Evolutionary conservation across 768 basidiomycete genomes (phyloP).

Genomic region (Myochromella boudieri): DNA sequence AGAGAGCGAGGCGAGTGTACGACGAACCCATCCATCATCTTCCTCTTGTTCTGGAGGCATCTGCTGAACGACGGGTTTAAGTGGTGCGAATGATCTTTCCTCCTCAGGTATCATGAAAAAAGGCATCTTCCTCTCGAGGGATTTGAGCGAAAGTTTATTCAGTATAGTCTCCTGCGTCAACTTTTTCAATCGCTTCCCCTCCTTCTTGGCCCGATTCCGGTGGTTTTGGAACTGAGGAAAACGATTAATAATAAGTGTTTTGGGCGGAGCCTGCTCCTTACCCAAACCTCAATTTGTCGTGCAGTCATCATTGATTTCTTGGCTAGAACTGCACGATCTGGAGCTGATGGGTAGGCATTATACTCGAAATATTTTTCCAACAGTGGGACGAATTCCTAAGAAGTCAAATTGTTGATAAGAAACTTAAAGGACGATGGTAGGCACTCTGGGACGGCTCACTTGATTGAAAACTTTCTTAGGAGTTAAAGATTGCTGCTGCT

Average conservation of each 20-base stretch:
- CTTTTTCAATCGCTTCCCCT: constrained; percentile 21
- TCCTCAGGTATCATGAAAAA: background rate
- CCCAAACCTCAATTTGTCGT: constrained; percentile 58
- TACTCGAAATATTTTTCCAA: constrained; percentile 39
- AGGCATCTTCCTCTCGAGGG: background rate
- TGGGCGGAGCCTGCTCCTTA: constrained; percentile 19
- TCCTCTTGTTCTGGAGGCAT: background rate
- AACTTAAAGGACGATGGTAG: no score
- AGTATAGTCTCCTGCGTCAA: constrained; percentile 8
- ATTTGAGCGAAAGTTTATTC: background rate
- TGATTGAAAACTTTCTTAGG: no score
- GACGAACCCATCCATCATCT: background rate
- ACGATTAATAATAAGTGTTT: background rate
- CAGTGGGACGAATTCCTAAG: no score
- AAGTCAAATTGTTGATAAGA: no score
- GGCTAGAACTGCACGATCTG: constrained; percentile 40
- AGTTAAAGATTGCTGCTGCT: no score
- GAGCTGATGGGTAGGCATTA: constrained; percentile 45
- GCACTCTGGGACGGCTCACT: no score
- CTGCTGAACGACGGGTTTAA: no score
- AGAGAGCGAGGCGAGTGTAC: background rate
- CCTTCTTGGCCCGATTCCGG: constrained; percentile 35
- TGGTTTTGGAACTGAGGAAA: constrained; percentile 50
- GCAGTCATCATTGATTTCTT: constrained; percentile 40
- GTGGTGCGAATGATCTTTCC: no score